A percentile compares a stretch with the other conserved stretches of the same genome.
Evolutionary conservation across 192 early-diverging fungal genomes (phyloP).

Genomic region (Phlyctochytrium bullatum): DNA sequence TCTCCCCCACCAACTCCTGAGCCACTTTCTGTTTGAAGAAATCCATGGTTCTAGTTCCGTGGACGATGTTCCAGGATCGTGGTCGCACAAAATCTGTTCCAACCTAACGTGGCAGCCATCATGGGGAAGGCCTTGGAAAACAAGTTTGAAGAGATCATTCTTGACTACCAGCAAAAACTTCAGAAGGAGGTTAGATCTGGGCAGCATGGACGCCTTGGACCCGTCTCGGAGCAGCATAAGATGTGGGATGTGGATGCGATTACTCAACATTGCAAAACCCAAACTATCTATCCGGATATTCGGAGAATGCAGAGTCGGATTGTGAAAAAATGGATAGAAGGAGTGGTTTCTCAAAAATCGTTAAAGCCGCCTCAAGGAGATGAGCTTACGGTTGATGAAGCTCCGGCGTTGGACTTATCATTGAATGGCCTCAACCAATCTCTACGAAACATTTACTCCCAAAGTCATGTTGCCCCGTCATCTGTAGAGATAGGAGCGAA

Average conservation of each 20-base stretch:
- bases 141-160: background rate
- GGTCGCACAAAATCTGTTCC: too few species aligned
- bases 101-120: too few species aligned
- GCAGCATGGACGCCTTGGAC: background rate
- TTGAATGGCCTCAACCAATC: constrained; percentile 36
- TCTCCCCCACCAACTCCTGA: background rate
- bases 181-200: background rate
- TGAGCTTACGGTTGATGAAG: background rate
- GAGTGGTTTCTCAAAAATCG: background rate
- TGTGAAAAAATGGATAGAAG: constrained; percentile 2
- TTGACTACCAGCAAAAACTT: background rate
- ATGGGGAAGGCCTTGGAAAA: background rate
- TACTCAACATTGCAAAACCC: background rate
- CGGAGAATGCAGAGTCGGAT: background rate
- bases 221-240: background rate
- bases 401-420: background rate
- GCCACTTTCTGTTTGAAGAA: background rate
- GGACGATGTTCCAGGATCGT: too few species aligned
- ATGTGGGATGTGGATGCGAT: constrained; percentile 1
- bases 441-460: constrained; percentile 26
- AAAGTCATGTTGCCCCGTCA: background rate
- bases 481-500: background rate
- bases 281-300: background rate
- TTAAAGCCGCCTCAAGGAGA: background rate
- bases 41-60: too few species aligned